Conservation (phyloP, 1,284 basidiomycete genomes). For the Pascua guehoae region DNA sequence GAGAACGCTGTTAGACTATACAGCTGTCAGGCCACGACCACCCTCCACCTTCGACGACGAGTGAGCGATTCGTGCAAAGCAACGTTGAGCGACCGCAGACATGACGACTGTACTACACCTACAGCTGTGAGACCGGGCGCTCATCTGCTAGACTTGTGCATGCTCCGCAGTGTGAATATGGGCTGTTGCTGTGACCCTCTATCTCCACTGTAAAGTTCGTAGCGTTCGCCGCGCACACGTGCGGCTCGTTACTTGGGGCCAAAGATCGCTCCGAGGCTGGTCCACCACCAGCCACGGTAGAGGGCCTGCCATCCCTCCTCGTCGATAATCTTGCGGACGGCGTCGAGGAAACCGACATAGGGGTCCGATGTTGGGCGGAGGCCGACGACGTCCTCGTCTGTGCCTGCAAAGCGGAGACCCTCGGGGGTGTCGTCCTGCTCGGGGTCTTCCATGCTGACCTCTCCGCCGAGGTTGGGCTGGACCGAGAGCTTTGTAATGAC, state of each 20-base stretch:
- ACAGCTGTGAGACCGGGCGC: too few species aligned
- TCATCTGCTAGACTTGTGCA: too few species aligned
- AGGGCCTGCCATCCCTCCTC: conserved; percentile 76
- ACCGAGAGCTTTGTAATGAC: conserved; percentile 74
- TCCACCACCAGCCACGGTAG: conserved; percentile 85
- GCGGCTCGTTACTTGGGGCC: conserved; percentile 5
- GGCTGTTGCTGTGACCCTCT: too few species aligned
- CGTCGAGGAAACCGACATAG: conserved; percentile 74
- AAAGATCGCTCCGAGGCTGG: conserved; percentile 61
- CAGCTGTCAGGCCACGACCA: too few species aligned
- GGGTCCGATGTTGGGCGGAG: conserved; percentile 78
- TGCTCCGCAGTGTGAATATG: too few species aligned
- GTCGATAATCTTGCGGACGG: conserved; percentile 70
- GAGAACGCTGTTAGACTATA: too few species aligned
- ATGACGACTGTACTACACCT: too few species aligned
- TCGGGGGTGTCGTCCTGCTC: conserved; percentile 58
- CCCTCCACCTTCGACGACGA: too few species aligned
- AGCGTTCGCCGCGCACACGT: too few species aligned
- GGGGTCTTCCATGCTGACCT: conserved; percentile 57
- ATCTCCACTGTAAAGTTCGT: too few species aligned
- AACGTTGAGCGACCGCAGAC: too few species aligned
- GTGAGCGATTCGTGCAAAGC: too few species aligned
- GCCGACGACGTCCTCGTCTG: conserved; percentile 83
- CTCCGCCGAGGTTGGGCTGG: conserved; percentile 73
- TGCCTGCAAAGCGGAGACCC: conserved; percentile 59